phyloP scores from a whole-genome alignment of 805 yeast species.

The Middelhovenomyces tepae region DNA sequence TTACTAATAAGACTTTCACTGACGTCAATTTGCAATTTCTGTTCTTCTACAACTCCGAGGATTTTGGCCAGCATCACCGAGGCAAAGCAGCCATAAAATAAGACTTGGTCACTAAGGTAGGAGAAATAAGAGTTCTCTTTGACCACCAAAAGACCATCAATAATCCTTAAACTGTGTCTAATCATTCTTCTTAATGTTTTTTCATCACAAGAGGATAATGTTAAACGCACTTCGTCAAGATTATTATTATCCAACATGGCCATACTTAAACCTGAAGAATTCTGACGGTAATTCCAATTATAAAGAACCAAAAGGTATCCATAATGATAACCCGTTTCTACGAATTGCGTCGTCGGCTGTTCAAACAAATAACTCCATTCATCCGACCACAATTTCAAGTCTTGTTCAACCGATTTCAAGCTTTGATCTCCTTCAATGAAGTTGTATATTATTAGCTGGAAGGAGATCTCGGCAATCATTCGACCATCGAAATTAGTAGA shows the following conservation, averaged over 20 bases:
- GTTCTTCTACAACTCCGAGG: constrained; percentile 1
- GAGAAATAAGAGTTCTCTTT: constrained; percentile 52
- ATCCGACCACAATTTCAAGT: constrained; percentile 51
- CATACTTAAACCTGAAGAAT: constrained; percentile 3
- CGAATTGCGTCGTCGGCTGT: constrained; percentile 67
- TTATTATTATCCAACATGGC: constrained; percentile 19
- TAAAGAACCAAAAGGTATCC: constrained; percentile 44
- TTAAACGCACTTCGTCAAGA: constrained; percentile 23
- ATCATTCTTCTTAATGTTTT: constrained; percentile 28
- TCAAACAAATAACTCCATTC: constrained; percentile 63
- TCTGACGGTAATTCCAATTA: constrained; percentile 27
- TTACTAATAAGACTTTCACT: constrained; percentile 1
- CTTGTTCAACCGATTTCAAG: constrained; percentile 35
- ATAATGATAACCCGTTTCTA: constrained; percentile 61
- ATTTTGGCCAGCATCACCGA: constrained; percentile 16
- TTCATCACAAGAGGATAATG: constrained; percentile 11
- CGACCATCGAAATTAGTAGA: constrained; percentile 78
- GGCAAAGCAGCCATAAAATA: constrained; percentile 30
- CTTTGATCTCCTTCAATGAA: constrained; percentile 37
- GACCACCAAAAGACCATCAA: constrained; percentile 34
- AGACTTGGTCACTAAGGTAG: constrained; percentile 63
- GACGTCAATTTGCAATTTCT: background rate
- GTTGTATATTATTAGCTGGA: constrained; percentile 49
- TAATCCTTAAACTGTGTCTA: constrained; percentile 33
- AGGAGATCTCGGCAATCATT: constrained; percentile 66